Evolutionary conservation across 78 protist genomes (phyloP).

Genomic region (Anaeramoeba ignava): DNA sequence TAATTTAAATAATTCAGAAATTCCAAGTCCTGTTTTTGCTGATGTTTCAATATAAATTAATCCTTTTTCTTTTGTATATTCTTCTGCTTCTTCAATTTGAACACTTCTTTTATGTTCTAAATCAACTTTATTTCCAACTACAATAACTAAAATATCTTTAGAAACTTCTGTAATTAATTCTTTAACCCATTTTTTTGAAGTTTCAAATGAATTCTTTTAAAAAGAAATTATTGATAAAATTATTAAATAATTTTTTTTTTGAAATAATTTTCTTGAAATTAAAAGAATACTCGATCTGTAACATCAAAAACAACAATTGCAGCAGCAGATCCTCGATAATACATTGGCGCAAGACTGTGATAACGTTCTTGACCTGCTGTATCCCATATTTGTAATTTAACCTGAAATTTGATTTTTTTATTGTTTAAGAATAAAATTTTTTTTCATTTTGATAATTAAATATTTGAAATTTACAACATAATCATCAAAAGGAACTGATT

Average conservation of each 20-base stretch:
- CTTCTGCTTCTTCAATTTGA: background rate
- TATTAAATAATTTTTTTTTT: no score
- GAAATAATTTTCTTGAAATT: slow-evolving; percentile 5
- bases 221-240: background rate
- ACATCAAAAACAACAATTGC: slow-evolving; percentile 35
- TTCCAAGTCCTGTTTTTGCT: slow-evolving; percentile 5
- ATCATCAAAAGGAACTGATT: no score
- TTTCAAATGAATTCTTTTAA: slow-evolving; percentile 11
- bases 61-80: slow-evolving; percentile 16
- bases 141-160: slow-evolving; percentile 6
- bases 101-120: slow-evolving; percentile 16
- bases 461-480: no score
- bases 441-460: no score
- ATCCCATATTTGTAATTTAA: slow-evolving; percentile 16
- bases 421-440: no score
- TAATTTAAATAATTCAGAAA: slow-evolving; percentile 7
- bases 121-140: slow-evolving; percentile 26
- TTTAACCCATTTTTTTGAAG: slow-evolving; percentile 12
- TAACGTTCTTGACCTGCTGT: slow-evolving; percentile 7
- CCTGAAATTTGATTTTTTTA: no score
- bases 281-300: slow-evolving; percentile 11
- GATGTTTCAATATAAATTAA: slow-evolving; percentile 16
- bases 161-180: slow-evolving; percentile 12
- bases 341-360: slow-evolving; percentile 27
- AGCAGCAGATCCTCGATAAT: slow-evolving; percentile 32